Conservation (phyloP, 441 rosid species). For the Hura crepitans region DNA sequence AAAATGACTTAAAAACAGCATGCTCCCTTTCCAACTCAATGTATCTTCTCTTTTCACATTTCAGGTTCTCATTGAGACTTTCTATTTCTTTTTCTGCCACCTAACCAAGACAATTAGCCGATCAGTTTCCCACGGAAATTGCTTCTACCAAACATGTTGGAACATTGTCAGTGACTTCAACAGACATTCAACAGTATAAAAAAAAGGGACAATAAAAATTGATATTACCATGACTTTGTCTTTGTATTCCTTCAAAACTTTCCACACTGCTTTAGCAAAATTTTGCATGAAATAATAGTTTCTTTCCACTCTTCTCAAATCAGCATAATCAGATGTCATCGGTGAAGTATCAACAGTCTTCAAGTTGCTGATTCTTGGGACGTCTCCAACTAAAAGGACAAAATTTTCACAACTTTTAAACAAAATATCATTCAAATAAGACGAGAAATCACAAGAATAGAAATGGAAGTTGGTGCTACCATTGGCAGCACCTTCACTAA, state of each 20-base stretch:
- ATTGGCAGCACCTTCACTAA: conserved; percentile 35
- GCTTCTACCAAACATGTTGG: neutral
- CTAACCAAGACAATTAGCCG: conserved; percentile 33
- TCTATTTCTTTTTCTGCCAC: conserved; percentile 58
- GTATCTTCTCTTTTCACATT: conserved; percentile 44
- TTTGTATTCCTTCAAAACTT: conserved; percentile 64
- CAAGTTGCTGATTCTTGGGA: conserved; percentile 25
- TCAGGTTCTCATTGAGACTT: conserved; percentile 46
- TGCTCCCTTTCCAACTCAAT: conserved; percentile 52
- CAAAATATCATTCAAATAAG: conserved; percentile 7
- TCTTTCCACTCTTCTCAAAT: conserved; percentile 38
- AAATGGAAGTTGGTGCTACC: conserved; percentile 19
- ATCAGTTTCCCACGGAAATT: conserved; percentile 16
- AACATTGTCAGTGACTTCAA: neutral
- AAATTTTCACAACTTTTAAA: conserved; percentile 1
- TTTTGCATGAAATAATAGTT: conserved; percentile 49
- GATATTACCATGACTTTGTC: conserved; percentile 58
- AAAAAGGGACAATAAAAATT: conserved; percentile 9
- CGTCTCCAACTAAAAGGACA: conserved; percentile 28
- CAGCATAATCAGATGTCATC: conserved; percentile 26
- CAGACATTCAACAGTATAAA: neutral
- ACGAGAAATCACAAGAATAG: conserved; percentile 5
- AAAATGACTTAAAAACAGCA: conserved; percentile 43
- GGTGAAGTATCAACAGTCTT: conserved; percentile 20
- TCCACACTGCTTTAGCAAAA: conserved; percentile 76